Evolutionary conservation across 1,284 basidiomycete genomes (phyloP).

Genomic region (Sparassis latifolia): DNA sequence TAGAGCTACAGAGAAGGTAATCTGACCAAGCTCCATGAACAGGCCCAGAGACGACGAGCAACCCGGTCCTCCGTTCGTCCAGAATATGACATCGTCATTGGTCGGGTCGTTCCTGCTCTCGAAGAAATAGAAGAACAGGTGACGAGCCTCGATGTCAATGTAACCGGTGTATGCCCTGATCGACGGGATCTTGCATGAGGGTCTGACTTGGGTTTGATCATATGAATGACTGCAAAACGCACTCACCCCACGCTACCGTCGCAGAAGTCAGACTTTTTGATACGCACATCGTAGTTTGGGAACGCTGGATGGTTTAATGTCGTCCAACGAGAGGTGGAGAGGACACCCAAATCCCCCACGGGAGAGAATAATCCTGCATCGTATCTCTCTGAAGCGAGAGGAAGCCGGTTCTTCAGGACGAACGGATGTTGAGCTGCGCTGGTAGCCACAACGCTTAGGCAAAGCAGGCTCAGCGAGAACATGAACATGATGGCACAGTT

Average conservation of each 20-base stretch:
- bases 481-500: constrained; percentile 2
- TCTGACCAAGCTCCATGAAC: constrained; percentile 44
- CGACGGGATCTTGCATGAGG: constrained; percentile 21
- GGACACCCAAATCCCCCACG: constrained; percentile 31
- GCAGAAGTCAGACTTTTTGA: constrained; percentile 33
- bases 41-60: constrained; percentile 37
- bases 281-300: constrained; percentile 45
- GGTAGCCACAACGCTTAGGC: background rate
- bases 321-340: constrained; percentile 38
- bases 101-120: constrained; percentile 66
- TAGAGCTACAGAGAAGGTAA: background rate
- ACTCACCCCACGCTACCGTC: constrained; percentile 19
- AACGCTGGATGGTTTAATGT: constrained; percentile 45
- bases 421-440: constrained; percentile 4
- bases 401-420: background rate
- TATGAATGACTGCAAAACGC: constrained; percentile 20
- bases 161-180: constrained; percentile 37
- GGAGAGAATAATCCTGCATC: constrained; percentile 36
- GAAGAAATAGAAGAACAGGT: constrained; percentile 78
- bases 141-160: constrained; percentile 63
- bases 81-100: constrained; percentile 60
- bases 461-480: background rate
- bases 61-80: constrained; percentile 56
- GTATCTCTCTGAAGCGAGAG: constrained; percentile 12
- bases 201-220: background rate